phyloP scores from a whole-genome alignment of 139 green algal species.

The Trebouxia sp. region DNA sequence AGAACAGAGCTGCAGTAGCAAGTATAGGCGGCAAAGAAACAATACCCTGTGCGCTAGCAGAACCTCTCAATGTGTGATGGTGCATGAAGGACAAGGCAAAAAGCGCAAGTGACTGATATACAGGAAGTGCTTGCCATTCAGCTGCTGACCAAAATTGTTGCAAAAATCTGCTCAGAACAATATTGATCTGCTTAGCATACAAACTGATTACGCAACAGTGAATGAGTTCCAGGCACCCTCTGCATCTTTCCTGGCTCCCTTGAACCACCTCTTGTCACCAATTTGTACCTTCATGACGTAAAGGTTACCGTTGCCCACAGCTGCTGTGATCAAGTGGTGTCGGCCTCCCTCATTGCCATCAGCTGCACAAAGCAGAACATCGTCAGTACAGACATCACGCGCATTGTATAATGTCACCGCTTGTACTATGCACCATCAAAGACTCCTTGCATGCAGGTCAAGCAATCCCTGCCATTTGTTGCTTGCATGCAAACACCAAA shows the following conservation, averaged over 20 bases:
- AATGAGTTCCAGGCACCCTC: conserved; percentile 73
- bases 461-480: too few species aligned
- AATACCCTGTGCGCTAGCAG: too few species aligned
- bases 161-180: background rate
- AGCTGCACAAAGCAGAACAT: conserved; percentile 42
- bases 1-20: too few species aligned
- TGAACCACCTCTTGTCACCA: conserved; percentile 98
- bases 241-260: conserved; percentile 79
- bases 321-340: conserved; percentile 93
- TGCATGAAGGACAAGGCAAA: background rate
- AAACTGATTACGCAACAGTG: conserved; percentile 71
- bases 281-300: conserved; percentile 78
- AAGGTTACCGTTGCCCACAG: conserved; percentile 86
- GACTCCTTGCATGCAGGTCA: too few species aligned
- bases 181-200: background rate
- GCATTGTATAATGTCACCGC: too few species aligned
- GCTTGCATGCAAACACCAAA: too few species aligned
- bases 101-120: background rate
- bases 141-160: conserved; percentile 3
- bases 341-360: conserved; percentile 97
- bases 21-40: too few species aligned
- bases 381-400: background rate
- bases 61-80: background rate
- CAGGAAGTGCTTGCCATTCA: background rate
- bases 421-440: too few species aligned